A percentile compares a stretch with the other conserved stretches of the same genome.
Conservation (phyloP, 2,329 filamentous ascomycete species). For the Exophiala alcalophila region DNA sequence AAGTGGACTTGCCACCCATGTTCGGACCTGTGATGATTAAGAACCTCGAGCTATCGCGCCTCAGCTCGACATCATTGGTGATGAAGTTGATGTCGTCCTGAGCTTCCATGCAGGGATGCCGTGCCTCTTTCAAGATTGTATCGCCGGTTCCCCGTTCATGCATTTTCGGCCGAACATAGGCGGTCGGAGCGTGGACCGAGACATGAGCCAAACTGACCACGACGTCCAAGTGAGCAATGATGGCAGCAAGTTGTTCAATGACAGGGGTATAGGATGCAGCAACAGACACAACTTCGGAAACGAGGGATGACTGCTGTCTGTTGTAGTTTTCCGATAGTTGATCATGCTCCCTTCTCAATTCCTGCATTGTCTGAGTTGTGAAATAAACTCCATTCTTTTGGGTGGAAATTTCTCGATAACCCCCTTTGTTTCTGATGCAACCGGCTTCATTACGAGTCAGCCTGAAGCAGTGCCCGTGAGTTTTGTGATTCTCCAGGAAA, state of each 20-base stretch:
- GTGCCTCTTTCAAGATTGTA: constrained; percentile 85
- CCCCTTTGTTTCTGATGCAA: constrained; percentile 85
- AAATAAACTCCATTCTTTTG: constrained; percentile 99
- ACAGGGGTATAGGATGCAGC: constrained; percentile 94
- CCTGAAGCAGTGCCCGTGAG: constrained; percentile 95
- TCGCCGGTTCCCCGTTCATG: constrained; percentile 83
- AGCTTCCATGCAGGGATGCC: constrained; percentile 97
- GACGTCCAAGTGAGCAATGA: constrained; percentile 91
- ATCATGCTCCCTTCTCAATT: constrained; percentile 83
- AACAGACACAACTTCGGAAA: constrained; percentile 87
- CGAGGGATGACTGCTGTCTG: constrained; percentile 84
- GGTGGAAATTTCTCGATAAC: constrained; percentile 92
- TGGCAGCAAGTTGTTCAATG: constrained; percentile 79
- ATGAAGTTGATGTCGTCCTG: constrained; percentile 99
- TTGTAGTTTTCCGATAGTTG: constrained; percentile 94
- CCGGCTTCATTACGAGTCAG: constrained; percentile 86
- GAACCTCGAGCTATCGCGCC: constrained; percentile 77
- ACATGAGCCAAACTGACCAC: constrained; percentile 91
- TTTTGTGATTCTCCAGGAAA: constrained; percentile 92
- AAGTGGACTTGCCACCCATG: constrained; percentile 98
- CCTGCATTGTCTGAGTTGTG: constrained; percentile 77
- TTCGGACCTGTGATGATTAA: constrained; percentile 96
- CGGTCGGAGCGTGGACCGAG: constrained; percentile 85
- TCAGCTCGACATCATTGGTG: constrained; percentile 87
- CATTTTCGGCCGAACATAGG: constrained; percentile 87